phyloP scores from a whole-genome alignment of 805 yeast genomes.

The Saccharomyces jurei region DNA sequence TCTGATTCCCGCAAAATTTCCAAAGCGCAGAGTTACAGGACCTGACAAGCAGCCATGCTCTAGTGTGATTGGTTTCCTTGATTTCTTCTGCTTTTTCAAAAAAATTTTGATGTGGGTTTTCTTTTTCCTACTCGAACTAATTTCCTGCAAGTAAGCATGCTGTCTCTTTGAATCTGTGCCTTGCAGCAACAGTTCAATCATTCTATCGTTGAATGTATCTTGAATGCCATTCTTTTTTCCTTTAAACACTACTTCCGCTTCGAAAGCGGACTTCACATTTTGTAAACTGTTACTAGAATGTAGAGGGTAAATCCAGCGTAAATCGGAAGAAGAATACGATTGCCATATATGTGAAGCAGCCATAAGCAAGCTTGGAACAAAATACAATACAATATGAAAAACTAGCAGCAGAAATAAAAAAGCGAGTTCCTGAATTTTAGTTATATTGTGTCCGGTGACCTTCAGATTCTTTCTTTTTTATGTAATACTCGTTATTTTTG shows the following conservation, averaged over 20 bases:
- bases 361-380: neutral
- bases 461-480: neutral
- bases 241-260: neutral
- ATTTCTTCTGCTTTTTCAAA: slow-evolving; percentile 3
- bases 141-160: neutral
- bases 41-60: slow-evolving; percentile 3
- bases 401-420: neutral
- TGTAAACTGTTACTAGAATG: neutral
- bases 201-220: neutral
- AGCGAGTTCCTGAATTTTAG: neutral
- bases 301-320: neutral
- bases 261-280: neutral
- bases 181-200: neutral
- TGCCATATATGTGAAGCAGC: neutral
- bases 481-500: neutral
- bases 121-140: neutral
- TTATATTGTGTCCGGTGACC: neutral
- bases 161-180: neutral
- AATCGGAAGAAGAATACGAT: neutral
- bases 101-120: slow-evolving; percentile 8
- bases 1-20: slow-evolving; percentile 11
- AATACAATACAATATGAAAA: neutral
- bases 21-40: slow-evolving; percentile 13
- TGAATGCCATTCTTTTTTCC: neutral
- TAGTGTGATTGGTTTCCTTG: slow-evolving; percentile 6